These are phyloP conservation scores for Erythrophleum ivorense DNA, from an alignment of 331 rosid genomes.

Conservation along the genomic window DNA sequence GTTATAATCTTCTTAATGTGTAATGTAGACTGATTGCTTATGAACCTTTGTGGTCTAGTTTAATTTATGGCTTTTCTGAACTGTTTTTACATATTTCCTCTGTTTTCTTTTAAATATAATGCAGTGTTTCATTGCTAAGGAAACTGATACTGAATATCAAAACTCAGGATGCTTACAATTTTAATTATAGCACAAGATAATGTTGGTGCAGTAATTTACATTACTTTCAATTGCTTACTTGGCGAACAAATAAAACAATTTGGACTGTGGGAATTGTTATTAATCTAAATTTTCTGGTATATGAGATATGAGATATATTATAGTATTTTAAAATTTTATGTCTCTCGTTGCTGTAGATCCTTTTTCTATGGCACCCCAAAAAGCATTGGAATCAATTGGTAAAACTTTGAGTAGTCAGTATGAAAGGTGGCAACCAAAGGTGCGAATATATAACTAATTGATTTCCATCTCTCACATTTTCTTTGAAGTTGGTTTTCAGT, in stretches of 20 bases:
- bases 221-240: neutral
- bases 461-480: constrained; percentile 26
- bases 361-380: constrained; percentile 90
- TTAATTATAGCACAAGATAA: neutral
- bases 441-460: constrained; percentile 40
- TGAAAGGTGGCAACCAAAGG: constrained; percentile 99
- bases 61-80: neutral
- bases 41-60: constrained; percentile 1
- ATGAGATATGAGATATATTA: neutral
- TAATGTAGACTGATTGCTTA: constrained; percentile 24
- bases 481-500: constrained; percentile 37
- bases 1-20: constrained; percentile 13
- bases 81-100: neutral
- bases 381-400: constrained; percentile 95
- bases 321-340: neutral
- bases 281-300: neutral
- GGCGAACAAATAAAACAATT: neutral
- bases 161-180: neutral
- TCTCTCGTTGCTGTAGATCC: constrained; percentile 69
- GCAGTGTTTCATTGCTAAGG: constrained; percentile 20
- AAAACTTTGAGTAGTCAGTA: constrained; percentile 82
- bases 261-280: neutral
- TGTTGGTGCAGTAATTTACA: neutral
- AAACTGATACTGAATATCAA: constrained; percentile 8
- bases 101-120: neutral